phyloP scores from a whole-genome alignment of 108 stramenopile species.

The Mayamaea pseudoterrestris region DNA sequence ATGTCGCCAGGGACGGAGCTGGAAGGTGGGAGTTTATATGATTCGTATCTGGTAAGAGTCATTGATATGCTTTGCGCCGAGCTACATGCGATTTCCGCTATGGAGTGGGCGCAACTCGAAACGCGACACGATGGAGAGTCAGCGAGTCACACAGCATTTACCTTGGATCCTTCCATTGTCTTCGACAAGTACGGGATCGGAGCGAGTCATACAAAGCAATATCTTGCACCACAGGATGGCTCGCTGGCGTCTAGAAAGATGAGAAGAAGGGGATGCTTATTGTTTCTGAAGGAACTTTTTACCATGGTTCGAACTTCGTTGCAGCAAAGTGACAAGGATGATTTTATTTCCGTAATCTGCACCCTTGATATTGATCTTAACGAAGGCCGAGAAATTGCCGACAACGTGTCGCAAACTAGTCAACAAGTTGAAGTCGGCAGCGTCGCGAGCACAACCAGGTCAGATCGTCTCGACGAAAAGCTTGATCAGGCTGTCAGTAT shows the following conservation, averaged over 20 bases:
- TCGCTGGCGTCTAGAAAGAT: constrained; percentile 50
- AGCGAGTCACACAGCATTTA: not conserved
- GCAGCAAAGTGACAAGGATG: constrained; percentile 76
- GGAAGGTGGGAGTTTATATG: constrained; percentile 15
- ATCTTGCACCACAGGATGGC: constrained; percentile 70
- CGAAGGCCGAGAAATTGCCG: constrained; percentile 10
- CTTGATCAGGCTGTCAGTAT: not conserved
- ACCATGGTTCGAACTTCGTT: constrained; percentile 72
- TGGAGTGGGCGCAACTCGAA: constrained; percentile 45
- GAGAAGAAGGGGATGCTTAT: constrained; percentile 56
- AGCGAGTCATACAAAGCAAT: constrained; percentile 56
- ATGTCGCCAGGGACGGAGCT: too few species aligned
- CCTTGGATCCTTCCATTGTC: constrained; percentile 17
- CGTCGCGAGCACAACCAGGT: constrained; percentile 6
- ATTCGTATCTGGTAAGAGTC: constrained; percentile 55
- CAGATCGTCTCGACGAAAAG: not conserved
- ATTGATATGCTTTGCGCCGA: constrained; percentile 53
- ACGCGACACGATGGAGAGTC: not conserved
- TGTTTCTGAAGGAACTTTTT: constrained; percentile 73
- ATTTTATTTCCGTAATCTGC: constrained; percentile 59
- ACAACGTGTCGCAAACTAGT: constrained; percentile 6
- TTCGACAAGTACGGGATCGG: constrained; percentile 10
- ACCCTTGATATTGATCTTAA: constrained; percentile 35
- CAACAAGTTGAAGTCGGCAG: constrained; percentile 8
- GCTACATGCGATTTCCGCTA: constrained; percentile 28